phyloP scores from a whole-genome alignment of 2,329 filamentous ascomycete genomes.

The Apiospora kogelbergensis region DNA sequence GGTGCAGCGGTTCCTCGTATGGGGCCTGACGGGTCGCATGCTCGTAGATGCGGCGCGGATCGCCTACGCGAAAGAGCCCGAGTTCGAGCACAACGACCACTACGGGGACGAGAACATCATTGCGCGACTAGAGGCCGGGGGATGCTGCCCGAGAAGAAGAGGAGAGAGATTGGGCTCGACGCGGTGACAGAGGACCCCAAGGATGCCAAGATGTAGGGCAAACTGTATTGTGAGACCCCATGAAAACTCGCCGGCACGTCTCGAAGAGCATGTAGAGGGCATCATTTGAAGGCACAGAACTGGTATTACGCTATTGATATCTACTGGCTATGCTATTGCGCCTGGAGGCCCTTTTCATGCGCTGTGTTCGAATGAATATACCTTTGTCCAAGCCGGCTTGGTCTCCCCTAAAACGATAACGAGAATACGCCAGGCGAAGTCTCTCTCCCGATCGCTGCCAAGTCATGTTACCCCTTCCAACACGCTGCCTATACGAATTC shows the following conservation, averaged over 20 bases:
- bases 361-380: background rate
- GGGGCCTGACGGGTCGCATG: conserved; percentile 92
- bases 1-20: conserved; percentile 73
- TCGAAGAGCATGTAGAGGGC: background rate
- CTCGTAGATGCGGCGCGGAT: conserved; percentile 84
- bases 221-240: background rate
- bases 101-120: conserved; percentile 57
- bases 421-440: background rate
- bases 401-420: background rate
- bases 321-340: background rate
- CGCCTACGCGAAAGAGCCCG: conserved; percentile 79
- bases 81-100: conserved; percentile 69
- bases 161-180: conserved; percentile 31
- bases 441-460: background rate
- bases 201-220: conserved; percentile 40
- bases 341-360: background rate
- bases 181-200: conserved; percentile 35
- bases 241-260: background rate
- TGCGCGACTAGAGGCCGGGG: conserved; percentile 43
- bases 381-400: background rate
- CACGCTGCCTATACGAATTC: background rate
- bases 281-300: no score
- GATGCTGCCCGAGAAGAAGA: conserved; percentile 45
- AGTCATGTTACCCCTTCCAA: no score
- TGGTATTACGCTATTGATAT: no score